Evolutionary conservation across 345 rosid genomes (phyloP), one percentile per base, ranked within the genome.

Genomic region (Syzygium grande): DNA sequence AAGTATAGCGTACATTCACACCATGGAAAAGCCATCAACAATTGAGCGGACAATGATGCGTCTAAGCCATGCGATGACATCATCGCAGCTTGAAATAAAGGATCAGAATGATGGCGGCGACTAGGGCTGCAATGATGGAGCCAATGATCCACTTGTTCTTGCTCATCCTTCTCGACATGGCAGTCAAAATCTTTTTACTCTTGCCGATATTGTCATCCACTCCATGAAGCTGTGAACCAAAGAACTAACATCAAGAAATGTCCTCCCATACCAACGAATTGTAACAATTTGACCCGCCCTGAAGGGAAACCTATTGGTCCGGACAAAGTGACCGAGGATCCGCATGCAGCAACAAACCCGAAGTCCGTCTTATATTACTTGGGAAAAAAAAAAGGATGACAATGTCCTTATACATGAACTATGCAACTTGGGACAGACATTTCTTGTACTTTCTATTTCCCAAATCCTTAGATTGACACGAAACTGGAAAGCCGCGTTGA

Each of bases 131-230:
- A 27, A 92, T 56, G 15, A 93, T 59, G 52, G 88, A 85, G 77
- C 94, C 89, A n/a, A 92, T 85, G 4, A 92, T 92, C 94, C 94
- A 92, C 84, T 93, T 93, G 92, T 93, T 93, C 92, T 90, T 89
- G 91, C 87, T 91, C 93, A 94, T 94, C 91, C 96, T 92, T 55
- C 93, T 92, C 11, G 96, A 86, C 86, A 94, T 93, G 86, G 87
- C 83, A 9, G 92, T 91, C 90, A 95, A 84, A n/a, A 93, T 87
- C 85, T 87, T 93, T 91, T 94, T 94, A 86, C 96, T 95, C 91
- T 85, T 91, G 86, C 93, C 91, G 16, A 94, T 87, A 86, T 93
- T 92, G 87, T 91, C 95, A 55, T 95, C 96, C 38, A 93, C 95
- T 19, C 93, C 95, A 84, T 95, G 94, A 41, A 93, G 95, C 95